Evolutionary conservation across 2,329 filamentous ascomycete genomes (phyloP), one percentile per base, ranked within the genome.

Genomic region (Fusarium illudens): DNA sequence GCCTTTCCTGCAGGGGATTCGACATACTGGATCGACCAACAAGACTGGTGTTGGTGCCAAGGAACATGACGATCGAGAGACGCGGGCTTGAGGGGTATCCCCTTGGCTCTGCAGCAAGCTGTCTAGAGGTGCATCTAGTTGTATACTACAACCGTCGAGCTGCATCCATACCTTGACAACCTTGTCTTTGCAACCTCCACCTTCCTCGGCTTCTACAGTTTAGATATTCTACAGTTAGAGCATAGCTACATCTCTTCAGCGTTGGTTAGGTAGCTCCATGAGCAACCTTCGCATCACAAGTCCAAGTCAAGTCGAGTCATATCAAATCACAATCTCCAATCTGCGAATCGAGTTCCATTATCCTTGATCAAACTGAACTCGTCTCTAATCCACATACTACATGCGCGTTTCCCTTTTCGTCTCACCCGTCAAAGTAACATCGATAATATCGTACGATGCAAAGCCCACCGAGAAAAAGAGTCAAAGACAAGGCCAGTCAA

Each of bases 321-420:
- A 27, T 33, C 29, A 49, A 49, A 19, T 32, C 46, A 49, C 29
- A 49, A 12, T 17, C 46, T 49, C 46, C 42, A 46, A 27, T 46
- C 19, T 20, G 51, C n/a, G 25, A 50, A 62, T 15, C 32, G 27
- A 50, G 34, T 42, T 37, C 42, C 30, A 13, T 50, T 59, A 37
- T 25, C 66, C 44, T 53, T 44, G 44, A 70, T 54, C 62, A 67
- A 70, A 55, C 46, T 52, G 49, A 68, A 49, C 70, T 68, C 64
- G 52, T 56, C 62, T 53, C 60, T 68, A 58, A 39, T 65, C 62
- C 59, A 46, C 42, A 46, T 46, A 46, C 42, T 6, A 46, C 58
- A 61, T 60, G 32, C 12, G 17, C 20, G 36, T 54, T 58, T 62
- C 54, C 34, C 37, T 51, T 46, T 39, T 37, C 37, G 33, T 44